These are phyloP conservation scores for Aspergillus sclerotialis DNA, from an alignment of 2,329 filamentous ascomycete genomes.

Conservation along the genomic window DNA sequence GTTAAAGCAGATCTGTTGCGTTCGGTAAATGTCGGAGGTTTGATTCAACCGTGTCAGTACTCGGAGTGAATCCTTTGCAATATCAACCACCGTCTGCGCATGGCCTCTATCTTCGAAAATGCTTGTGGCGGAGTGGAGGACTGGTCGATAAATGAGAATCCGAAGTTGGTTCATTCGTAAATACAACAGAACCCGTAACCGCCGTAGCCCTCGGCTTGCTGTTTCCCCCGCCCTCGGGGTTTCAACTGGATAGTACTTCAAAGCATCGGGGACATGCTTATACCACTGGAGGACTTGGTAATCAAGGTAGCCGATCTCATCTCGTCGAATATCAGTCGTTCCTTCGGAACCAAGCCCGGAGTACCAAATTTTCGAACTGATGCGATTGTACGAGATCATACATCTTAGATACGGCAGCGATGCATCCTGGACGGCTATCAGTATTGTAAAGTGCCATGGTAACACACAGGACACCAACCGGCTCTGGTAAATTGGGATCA, in stretches of 20 bases:
- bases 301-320: conserved; percentile 74
- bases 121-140: conserved; percentile 75
- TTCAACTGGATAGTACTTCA: conserved; percentile 56
- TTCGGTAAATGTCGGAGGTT: conserved; percentile 56
- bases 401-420: conserved; percentile 65
- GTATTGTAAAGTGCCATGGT: not conserved
- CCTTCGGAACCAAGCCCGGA: conserved; percentile 65
- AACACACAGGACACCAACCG: conserved; percentile 46
- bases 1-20: conserved; percentile 59
- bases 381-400: conserved; percentile 77
- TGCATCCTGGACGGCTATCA: conserved; percentile 27
- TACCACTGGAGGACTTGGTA: conserved; percentile 85
- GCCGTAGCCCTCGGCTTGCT: conserved; percentile 59
- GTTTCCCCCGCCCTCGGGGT: conserved; percentile 40
- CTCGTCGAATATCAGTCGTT: conserved; percentile 59
- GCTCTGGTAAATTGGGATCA: conserved; percentile 69
- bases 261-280: conserved; percentile 58
- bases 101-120: conserved; percentile 70
- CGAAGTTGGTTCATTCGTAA: conserved; percentile 84
- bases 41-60: conserved; percentile 56
- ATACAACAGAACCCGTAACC: conserved; percentile 76
- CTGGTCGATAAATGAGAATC: conserved; percentile 79
- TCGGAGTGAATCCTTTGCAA: conserved; percentile 59
- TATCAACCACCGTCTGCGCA: conserved; percentile 61
- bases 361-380: conserved; percentile 81